A percentile compares a stretch with the other conserved stretches of the same genome.
Conservation (phyloP, 2,329 filamentous ascomycete genomes). For the Ceratocystis variospora region DNA sequence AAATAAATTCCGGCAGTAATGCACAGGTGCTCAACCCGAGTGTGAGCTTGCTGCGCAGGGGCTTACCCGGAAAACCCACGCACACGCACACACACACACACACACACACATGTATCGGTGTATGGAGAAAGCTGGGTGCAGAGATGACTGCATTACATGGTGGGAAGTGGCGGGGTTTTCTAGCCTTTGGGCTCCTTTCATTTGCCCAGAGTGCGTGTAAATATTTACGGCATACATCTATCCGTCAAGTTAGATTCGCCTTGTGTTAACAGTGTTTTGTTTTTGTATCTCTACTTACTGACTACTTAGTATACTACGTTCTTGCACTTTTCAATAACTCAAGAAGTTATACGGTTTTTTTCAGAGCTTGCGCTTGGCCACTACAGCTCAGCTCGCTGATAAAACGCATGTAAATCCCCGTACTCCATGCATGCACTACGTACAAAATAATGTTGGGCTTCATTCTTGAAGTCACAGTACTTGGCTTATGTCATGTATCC, state of each 20-base stretch:
- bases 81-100: background rate
- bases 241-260: background rate
- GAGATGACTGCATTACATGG: background rate
- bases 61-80: background rate
- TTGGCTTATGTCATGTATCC: no score
- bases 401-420: no score
- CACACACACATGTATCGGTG: background rate
- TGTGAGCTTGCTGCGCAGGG: background rate
- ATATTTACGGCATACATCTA: conserved; percentile 14
- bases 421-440: no score
- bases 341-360: background rate
- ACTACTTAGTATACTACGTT: background rate
- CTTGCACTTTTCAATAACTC: background rate
- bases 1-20: conserved; percentile 4
- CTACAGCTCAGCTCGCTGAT: no score
- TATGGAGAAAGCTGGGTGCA: background rate
- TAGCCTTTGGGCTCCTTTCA: background rate
- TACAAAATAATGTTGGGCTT: no score
- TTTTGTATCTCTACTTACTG: conserved; percentile 10
- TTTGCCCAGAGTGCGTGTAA: conserved; percentile 11
- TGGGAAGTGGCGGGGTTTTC: background rate
- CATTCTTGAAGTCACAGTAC: no score
- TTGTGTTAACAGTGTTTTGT: conserved; percentile 13
- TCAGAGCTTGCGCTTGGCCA: no score
- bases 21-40: background rate